phyloP scores from a whole-genome alignment of 768 basidiomycete species.

The Lactifluus subvellereus region DNA sequence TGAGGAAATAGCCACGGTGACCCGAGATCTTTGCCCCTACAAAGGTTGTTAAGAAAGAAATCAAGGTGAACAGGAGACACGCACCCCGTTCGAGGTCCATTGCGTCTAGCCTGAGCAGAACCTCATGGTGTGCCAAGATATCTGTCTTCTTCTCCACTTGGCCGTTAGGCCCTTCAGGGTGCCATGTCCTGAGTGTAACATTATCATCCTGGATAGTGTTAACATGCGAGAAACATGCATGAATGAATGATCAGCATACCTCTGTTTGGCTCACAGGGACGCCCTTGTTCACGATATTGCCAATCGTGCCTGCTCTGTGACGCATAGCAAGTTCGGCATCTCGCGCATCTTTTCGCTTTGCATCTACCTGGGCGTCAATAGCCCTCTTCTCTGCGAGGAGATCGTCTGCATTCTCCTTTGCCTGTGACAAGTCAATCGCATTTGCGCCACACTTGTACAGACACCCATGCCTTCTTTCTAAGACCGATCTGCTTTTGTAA shows the following conservation, averaged over 20 bases:
- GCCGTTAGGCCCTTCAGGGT: constrained; percentile 69
- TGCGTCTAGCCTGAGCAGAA: constrained; percentile 85
- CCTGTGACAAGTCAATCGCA: constrained; percentile 40
- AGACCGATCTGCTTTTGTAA: constrained; percentile 91
- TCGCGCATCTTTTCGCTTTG: constrained; percentile 67
- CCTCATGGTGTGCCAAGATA: constrained; percentile 97
- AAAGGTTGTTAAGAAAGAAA: constrained; percentile 1
- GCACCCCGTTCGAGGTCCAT: constrained; percentile 96
- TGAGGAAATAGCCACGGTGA: constrained; percentile 95
- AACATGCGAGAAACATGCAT: background rate
- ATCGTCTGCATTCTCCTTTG: constrained; percentile 87
- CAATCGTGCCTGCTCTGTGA: constrained; percentile 72
- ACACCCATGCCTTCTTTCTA: constrained; percentile 77
- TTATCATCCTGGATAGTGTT: constrained; percentile 77
- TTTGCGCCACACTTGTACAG: background rate
- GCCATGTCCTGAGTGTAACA: constrained; percentile 71
- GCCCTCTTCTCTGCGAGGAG: constrained; percentile 77
- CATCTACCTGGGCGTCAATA: constrained; percentile 76
- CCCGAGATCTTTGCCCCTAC: constrained; percentile 87
- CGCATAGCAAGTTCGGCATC: constrained; percentile 77
- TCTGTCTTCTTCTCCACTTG: constrained; percentile 66
- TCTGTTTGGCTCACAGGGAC: constrained; percentile 86
- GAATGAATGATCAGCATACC: constrained; percentile 40
- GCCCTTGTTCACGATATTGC: constrained; percentile 86
- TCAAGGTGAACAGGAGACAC: background rate